A percentile compares a stretch with the other conserved stretches of the same genome.
These are phyloP conservation scores for Eucalyptus pauciflora DNA, from an alignment of 345 rosid genomes.

Conservation along the genomic window DNA sequence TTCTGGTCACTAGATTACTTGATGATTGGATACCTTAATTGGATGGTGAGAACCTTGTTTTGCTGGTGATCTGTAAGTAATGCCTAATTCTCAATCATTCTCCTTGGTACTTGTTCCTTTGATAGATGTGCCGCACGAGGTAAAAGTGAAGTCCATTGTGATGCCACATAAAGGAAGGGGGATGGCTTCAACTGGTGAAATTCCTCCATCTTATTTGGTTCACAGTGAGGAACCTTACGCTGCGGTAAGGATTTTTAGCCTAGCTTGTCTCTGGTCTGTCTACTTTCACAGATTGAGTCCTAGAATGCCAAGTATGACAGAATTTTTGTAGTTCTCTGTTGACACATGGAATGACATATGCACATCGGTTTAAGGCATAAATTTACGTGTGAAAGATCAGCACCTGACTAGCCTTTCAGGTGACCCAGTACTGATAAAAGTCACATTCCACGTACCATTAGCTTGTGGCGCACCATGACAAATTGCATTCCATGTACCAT, in stretches of 20 bases:
- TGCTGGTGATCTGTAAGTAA: neutral
- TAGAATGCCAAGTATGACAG: neutral
- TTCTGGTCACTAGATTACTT: neutral
- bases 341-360: neutral
- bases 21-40: neutral
- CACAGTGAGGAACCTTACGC: slow-evolving; percentile 70
- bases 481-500: neutral
- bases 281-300: neutral
- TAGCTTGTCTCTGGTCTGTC: neutral
- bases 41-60: neutral
- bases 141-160: slow-evolving; percentile 28
- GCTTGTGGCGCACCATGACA: neutral
- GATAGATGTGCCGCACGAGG: slow-evolving; percentile 27
- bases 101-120: neutral
- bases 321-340: neutral
- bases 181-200: slow-evolving; percentile 43
- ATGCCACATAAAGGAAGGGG: slow-evolving; percentile 71
- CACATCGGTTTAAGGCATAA: neutral
- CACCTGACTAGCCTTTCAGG: neutral
- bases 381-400: neutral
- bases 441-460: neutral
- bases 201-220: slow-evolving; percentile 59
- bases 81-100: neutral
- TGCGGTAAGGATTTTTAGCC: slow-evolving; percentile 20
- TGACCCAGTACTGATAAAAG: neutral